These are phyloP conservation scores for Dioszegia crocea DNA, from an alignment of 768 basidiomycete species.

Conservation along the genomic window DNA sequence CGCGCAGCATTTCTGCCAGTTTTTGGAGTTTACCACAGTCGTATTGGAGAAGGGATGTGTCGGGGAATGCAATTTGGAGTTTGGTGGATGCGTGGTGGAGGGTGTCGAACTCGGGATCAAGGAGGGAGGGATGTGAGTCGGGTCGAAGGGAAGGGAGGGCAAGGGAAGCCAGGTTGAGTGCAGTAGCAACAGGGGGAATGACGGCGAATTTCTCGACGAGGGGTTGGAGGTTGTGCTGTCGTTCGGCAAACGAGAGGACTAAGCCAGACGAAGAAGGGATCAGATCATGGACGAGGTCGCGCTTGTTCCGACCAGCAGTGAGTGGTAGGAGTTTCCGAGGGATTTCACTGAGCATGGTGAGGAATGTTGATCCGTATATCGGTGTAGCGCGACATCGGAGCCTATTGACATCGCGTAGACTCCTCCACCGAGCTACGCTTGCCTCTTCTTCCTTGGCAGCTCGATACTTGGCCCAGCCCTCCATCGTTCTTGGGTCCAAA, in stretches of 20 bases:
- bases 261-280: conserved; percentile 51
- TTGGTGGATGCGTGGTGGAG: conserved; percentile 74
- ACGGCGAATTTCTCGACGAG: conserved; percentile 70
- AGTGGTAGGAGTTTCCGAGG: conserved; percentile 46
- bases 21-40: conserved; percentile 94
- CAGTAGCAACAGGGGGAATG: conserved; percentile 72
- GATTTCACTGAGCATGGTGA: conserved; percentile 44
- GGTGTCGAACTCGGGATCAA: conserved; percentile 59
- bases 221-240: conserved; percentile 58
- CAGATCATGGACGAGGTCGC: conserved; percentile 25
- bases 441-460: conserved; percentile 55
- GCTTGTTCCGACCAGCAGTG: conserved; percentile 6
- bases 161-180: conserved; percentile 65
- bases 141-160: conserved; percentile 55
- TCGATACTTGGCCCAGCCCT: conserved; percentile 63
- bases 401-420: conserved; percentile 69
- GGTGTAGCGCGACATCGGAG: conserved; percentile 59
- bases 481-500: conserved; percentile 68
- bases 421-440: conserved; percentile 62
- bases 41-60: conserved; percentile 81
- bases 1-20: conserved; percentile 70
- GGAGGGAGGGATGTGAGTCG: conserved; percentile 42
- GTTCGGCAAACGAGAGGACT: conserved; percentile 63
- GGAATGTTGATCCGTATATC: conserved; percentile 48
- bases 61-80: conserved; percentile 88